A percentile compares a stretch with the other conserved stretches of the same genome.
Evolutionary conservation across 495 filamentous ascomycete genomes (phyloP).

Genomic region (Penicillium roqueforti): DNA sequence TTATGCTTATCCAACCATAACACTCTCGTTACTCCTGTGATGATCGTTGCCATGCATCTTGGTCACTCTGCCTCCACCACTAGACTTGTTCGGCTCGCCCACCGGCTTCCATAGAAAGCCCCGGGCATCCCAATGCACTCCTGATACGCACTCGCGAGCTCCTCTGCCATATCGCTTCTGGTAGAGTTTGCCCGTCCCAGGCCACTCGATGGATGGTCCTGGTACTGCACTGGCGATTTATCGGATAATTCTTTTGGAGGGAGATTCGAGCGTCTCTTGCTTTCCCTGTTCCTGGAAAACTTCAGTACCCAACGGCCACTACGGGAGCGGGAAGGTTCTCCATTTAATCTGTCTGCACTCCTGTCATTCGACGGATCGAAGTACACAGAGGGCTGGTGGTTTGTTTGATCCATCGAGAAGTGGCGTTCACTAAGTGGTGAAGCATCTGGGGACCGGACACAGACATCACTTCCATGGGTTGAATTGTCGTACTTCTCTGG

Average conservation of each 20-base stretch:
- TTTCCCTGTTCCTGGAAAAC: conserved; percentile 18
- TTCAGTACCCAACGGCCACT: conserved; percentile 11
- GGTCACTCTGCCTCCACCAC: conserved; percentile 9
- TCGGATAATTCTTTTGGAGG: conserved; percentile 13
- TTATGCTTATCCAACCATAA: background rate
- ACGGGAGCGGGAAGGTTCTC: conserved; percentile 12
- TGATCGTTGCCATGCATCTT: background rate
- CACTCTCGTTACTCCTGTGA: background rate
- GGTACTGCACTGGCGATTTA: conserved; percentile 11
- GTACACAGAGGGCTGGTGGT: background rate
- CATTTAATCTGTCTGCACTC: conserved; percentile 9
- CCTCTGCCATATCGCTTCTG: conserved; percentile 15
- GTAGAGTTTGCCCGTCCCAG: conserved; percentile 14
- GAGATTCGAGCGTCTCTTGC: conserved; percentile 6
- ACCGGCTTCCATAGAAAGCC: conserved; percentile 25
- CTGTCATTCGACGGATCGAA: background rate
- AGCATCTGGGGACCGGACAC: background rate
- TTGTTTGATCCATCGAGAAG: conserved; percentile 2
- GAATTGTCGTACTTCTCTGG: background rate
- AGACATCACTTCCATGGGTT: background rate
- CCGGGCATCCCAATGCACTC: conserved; percentile 32
- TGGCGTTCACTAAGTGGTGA: background rate
- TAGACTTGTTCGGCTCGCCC: conserved; percentile 25
- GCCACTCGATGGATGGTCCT: conserved; percentile 10
- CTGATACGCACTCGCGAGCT: conserved; percentile 23